Percentiles rank a stretch among this genome's conserved stretches.
Conservation (phyloP, 1,139 yeast species). For the Candida smagusa region DNA sequence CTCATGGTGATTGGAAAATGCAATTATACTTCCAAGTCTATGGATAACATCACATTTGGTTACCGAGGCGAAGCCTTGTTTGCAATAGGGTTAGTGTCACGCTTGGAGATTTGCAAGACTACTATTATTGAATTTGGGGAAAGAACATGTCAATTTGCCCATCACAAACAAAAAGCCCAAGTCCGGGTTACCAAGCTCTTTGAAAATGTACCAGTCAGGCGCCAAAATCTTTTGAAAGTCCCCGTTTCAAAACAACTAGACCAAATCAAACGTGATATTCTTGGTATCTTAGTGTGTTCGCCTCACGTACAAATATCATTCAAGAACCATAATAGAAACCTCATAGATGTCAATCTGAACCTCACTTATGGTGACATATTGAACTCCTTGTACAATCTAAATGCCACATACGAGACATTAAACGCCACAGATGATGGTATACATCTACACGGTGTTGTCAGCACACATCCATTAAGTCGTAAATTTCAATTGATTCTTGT, state of each 20-base stretch:
- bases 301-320: background rate
- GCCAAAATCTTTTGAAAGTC: background rate
- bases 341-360: background rate
- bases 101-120: too few species aligned
- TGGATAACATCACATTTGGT: constrained; percentile 55
- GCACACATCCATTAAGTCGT: constrained; percentile 21
- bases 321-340: background rate
- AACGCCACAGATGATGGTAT: constrained; percentile 20
- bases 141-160: too few species aligned
- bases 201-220: constrained; percentile 56
- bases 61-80: constrained; percentile 75
- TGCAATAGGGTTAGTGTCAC: too few species aligned
- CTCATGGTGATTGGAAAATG: constrained; percentile 59
- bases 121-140: too few species aligned
- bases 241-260: constrained; percentile 1
- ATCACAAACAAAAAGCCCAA: too few species aligned
- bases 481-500: too few species aligned
- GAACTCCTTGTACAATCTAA: constrained; percentile 8
- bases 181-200: constrained; percentile 44
- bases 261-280: background rate
- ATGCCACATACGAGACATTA: constrained; percentile 15
- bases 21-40: constrained; percentile 66
- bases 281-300: background rate
- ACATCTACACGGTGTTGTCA: constrained; percentile 28
- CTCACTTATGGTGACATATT: constrained; percentile 8